A percentile compares a stretch with the other conserved stretches of the same genome.
These are phyloP conservation scores for Entrophospora sp. DNA, from an alignment of 192 early-diverging fungal species.

Conservation along the genomic window DNA sequence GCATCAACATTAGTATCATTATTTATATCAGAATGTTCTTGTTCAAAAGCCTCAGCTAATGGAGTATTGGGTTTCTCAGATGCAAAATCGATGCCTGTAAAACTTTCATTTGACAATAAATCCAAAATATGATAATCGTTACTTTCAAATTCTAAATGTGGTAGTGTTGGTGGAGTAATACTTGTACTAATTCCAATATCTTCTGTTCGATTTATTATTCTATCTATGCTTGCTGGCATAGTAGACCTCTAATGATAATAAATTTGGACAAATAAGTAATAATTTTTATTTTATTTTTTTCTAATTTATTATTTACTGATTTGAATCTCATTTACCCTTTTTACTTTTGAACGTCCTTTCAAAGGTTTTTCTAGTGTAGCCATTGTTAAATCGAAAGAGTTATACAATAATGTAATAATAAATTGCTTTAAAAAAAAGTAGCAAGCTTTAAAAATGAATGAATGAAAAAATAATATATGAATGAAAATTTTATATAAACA, in stretches of 20 bases:
- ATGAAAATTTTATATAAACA: too few relatives aligned
- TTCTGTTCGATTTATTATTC: not conserved
- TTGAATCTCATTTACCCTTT: too few relatives aligned
- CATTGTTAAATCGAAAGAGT: too few relatives aligned
- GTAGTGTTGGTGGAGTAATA: not conserved
- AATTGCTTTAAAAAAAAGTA: too few relatives aligned
- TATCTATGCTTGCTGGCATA: slow-evolving; percentile 6
- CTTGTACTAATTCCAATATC: not conserved
- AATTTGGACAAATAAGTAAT: too few relatives aligned
- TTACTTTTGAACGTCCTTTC: too few relatives aligned
- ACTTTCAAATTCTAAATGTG: not conserved
- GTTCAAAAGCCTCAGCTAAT: not conserved
- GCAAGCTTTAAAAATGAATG: too few relatives aligned
- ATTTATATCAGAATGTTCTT: not conserved
- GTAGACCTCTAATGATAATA: slow-evolving; percentile 13
- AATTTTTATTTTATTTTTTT: too few relatives aligned
- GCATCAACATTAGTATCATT: not conserved
- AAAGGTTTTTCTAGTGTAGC: too few relatives aligned
- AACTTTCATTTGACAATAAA: slow-evolving; percentile 16
- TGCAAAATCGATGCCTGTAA: not conserved
- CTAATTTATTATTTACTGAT: too few relatives aligned
- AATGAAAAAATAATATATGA: too few relatives aligned
- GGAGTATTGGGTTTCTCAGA: not conserved
- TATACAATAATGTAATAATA: too few relatives aligned
- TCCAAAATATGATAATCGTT: slow-evolving; percentile 15